These are phyloP conservation scores for Areca catechu DNA, from an alignment of 176 grass and related monocot genomes.

Conservation along the genomic window DNA sequence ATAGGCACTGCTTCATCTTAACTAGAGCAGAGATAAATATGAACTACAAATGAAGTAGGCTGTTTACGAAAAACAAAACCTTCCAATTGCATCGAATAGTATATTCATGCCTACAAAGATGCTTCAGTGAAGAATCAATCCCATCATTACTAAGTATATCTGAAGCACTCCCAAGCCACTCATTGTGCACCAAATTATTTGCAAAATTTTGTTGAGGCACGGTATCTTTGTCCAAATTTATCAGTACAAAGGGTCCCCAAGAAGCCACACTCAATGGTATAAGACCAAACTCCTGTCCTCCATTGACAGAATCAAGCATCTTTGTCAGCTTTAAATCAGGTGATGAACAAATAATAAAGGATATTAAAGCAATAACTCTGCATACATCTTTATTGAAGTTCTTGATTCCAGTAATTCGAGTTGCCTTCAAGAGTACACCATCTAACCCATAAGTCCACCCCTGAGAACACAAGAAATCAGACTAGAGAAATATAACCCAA, in stretches of 20 bases:
- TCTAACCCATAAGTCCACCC: slow-evolving; percentile 95
- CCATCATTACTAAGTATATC: slow-evolving; percentile 49
- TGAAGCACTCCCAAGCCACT: slow-evolving; percentile 88
- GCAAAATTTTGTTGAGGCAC: slow-evolving; percentile 23
- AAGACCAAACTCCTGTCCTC: slow-evolving; percentile 67
- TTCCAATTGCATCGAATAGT: slow-evolving; percentile 97
- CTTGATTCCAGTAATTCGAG: slow-evolving; percentile 79
- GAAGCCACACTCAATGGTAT: slow-evolving; percentile 56
- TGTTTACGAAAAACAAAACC: slow-evolving; percentile 23
- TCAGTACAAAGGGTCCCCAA: slow-evolving; percentile 86
- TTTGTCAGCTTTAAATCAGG: no score
- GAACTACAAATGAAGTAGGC: not conserved
- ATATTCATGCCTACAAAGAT: slow-evolving; percentile 86
- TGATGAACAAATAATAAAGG: no score
- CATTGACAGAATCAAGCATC: slow-evolving; percentile 11
- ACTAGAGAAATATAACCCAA: not conserved
- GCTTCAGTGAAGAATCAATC: slow-evolving; percentile 51
- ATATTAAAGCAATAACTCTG: slow-evolving; percentile 6
- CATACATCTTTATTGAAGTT: slow-evolving; percentile 74
- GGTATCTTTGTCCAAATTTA: slow-evolving; percentile 34
- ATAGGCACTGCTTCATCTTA: no score
- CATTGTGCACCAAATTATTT: slow-evolving; percentile 42
- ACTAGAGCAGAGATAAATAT: no score
- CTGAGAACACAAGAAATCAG: slow-evolving; percentile 26
- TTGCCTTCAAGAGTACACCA: slow-evolving; percentile 85